Evolutionary conservation across 495 filamentous ascomycete genomes (phyloP).

Genomic region (Chlorociboria aeruginascens): DNA sequence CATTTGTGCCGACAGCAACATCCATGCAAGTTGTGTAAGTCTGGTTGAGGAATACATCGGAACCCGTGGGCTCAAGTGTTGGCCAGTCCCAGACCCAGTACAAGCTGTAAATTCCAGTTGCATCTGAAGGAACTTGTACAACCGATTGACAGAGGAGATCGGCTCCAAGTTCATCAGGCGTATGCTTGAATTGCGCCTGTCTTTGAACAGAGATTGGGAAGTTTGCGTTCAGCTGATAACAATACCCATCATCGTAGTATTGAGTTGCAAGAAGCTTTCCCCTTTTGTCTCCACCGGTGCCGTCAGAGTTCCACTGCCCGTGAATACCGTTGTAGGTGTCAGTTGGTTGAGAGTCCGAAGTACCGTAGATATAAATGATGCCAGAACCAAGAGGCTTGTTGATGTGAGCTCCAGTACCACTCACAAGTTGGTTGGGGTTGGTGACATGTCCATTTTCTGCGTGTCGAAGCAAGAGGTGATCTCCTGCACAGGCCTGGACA

Average conservation of each 20-base stretch:
- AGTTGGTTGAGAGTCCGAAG: conserved; percentile 44
- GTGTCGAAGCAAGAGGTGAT: conserved; percentile 60
- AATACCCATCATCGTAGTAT: conserved; percentile 74
- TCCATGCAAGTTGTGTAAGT: conserved; percentile 79
- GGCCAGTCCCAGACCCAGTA: conserved; percentile 97
- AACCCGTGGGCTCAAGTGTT: conserved; percentile 31
- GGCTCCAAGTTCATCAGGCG: conserved; percentile 17
- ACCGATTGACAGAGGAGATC: conserved; percentile 55
- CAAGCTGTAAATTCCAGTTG: conserved; percentile 52
- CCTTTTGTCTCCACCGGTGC: conserved; percentile 61
- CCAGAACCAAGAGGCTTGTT: conserved; percentile 58
- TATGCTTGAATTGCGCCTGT: conserved; percentile 30
- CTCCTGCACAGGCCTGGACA: conserved; percentile 54
- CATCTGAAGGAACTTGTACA: conserved; percentile 48
- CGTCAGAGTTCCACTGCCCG: conserved; percentile 59
- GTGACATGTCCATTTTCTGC: conserved; percentile 85
- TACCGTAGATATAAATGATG: conserved; percentile 74
- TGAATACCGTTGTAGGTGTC: conserved; percentile 61
- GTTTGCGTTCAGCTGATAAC: conserved; percentile 53
- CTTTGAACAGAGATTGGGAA: neutral
- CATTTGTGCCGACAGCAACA: conserved; percentile 38
- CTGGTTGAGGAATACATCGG: conserved; percentile 41
- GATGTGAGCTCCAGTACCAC: conserved; percentile 18
- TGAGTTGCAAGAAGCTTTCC: conserved; percentile 61
- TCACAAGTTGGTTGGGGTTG: conserved; percentile 25